Evolutionary conservation across 768 basidiomycete genomes (phyloP), one percentile per base, ranked within the genome.

Genomic region (Coprinopsis sp.): DNA sequence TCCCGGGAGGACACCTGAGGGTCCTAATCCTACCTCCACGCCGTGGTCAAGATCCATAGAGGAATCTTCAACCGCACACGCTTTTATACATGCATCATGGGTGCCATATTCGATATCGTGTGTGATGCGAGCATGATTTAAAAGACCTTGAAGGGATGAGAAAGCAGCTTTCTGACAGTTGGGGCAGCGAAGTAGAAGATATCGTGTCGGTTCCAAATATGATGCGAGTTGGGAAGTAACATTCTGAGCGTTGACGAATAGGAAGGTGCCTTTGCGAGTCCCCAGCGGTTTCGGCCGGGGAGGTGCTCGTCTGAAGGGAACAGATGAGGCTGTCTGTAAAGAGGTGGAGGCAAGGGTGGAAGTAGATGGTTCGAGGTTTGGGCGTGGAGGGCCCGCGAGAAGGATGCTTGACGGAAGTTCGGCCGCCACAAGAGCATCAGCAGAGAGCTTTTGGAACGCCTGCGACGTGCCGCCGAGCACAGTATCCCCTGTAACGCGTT

Each of bases 41-140:
- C 77, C 77, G 16, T 52, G 54, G 27, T 64, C 59, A 4, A 71
- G 47, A 39, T 75, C 66, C n/a, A 74, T 42, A 34, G 64, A 58
- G 33, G 68, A 60, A 42, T 73, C 71, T 4, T 63, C 52, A 13
- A 70, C 64, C 6, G 75, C 71, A 59, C 78, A 78, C 4, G 73
- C 72, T 34, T 69, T 65, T 5, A 78, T 72, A 48, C 77, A 79
- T 39, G 75, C 76, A 33, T 79, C 78, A 46, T 79, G 78, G 7
- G 72, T 74, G 10, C 72, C 76, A 74, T 76, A 79, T 49, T 73
- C 76, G 24, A 72, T 61, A 31, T 54, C 60, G 56, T 79, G 78
- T 5, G 67, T 63, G 25, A 76, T 67, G 11, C 78, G 72, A 24
- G 72, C 75, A 49, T 79, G 78, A 54, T 78, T 78, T 23, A 77